Evolutionary conservation across 768 basidiomycete genomes (phyloP).

Genomic region (Suillus spraguei): DNA sequence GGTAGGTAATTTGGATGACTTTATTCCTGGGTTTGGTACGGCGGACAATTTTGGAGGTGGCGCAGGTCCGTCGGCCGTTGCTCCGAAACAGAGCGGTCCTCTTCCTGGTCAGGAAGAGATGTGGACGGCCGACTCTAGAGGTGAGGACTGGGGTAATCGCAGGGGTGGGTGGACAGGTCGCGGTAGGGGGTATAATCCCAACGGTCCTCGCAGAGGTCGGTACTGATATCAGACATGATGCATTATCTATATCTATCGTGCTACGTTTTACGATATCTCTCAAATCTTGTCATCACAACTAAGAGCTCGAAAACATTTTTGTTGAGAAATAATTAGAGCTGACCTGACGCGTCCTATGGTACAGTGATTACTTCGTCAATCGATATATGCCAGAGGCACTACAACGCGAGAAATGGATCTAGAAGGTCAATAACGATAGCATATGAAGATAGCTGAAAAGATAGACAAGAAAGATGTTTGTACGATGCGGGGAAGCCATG

Average conservation of each 20-base stretch:
- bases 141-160: conserved; percentile 41
- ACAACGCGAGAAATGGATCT: background rate
- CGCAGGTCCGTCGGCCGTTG: conserved; percentile 29
- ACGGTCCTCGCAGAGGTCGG: conserved; percentile 29
- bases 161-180: conserved; percentile 35
- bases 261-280: background rate
- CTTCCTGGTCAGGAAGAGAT: conserved; percentile 56
- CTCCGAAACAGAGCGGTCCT: conserved; percentile 37
- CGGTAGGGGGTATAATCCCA: conserved; percentile 35
- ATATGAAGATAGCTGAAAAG: background rate
- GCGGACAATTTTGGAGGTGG: conserved; percentile 28
- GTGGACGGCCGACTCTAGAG: conserved; percentile 38
- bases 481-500: background rate
- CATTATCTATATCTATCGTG: background rate
- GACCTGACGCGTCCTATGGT: background rate
- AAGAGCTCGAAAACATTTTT: background rate
- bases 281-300: background rate
- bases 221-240: conserved; percentile 15
- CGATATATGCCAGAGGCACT: background rate
- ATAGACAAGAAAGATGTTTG: background rate
- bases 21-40: conserved; percentile 66
- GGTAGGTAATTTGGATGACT: conserved; percentile 48
- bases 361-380: background rate
- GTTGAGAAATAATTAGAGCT: background rate
- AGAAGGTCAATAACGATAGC: conserved; percentile 1